Conservation (phyloP, 495 filamentous ascomycete species). For the Trichodelitschia bisporula region DNA sequence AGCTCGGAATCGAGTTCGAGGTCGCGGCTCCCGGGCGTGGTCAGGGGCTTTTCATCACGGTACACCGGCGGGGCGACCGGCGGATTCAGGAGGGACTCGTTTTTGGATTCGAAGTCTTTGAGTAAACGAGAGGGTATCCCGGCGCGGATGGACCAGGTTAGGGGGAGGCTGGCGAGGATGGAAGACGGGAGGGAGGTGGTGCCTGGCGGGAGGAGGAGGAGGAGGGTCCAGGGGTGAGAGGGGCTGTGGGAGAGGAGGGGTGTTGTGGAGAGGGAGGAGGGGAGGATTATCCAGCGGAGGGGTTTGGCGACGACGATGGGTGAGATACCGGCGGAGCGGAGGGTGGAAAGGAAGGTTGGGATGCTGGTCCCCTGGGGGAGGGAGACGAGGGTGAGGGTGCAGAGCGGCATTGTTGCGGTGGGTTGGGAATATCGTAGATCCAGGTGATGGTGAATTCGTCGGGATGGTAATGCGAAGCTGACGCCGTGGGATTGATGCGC, state of each 20-base stretch:
- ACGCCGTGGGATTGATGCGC: too few species aligned
- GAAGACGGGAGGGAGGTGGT: conserved; percentile 14
- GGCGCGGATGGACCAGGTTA: conserved; percentile 23
- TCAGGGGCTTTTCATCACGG: conserved; percentile 19
- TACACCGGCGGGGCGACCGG: conserved; percentile 16
- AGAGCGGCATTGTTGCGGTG: conserved; percentile 15
- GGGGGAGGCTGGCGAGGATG: conserved; percentile 13
- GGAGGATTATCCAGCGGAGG: conserved; percentile 32
- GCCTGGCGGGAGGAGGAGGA: conserved; percentile 24
- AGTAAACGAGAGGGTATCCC: conserved; percentile 30
- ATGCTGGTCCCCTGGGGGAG: conserved; percentile 7
- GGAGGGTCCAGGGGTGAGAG: conserved; percentile 30
- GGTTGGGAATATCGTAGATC: too few species aligned
- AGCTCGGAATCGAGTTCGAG: conserved; percentile 30
- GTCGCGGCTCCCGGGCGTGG: conserved; percentile 20
- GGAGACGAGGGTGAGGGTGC: conserved; percentile 14
- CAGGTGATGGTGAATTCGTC: too few species aligned
- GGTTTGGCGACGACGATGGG: conserved; percentile 24
- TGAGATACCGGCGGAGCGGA: conserved; percentile 8
- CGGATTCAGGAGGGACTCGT: conserved; percentile 22
- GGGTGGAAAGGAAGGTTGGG: conserved; percentile 9
- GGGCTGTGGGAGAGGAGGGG: conserved; percentile 17
- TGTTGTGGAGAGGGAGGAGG: conserved; percentile 23
- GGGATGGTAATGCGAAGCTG: too few species aligned
- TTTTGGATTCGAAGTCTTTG: conserved; percentile 20